phyloP scores from a whole-genome alignment of 2,329 filamentous ascomycete genomes.

The Fusarium chlamydosporum region DNA sequence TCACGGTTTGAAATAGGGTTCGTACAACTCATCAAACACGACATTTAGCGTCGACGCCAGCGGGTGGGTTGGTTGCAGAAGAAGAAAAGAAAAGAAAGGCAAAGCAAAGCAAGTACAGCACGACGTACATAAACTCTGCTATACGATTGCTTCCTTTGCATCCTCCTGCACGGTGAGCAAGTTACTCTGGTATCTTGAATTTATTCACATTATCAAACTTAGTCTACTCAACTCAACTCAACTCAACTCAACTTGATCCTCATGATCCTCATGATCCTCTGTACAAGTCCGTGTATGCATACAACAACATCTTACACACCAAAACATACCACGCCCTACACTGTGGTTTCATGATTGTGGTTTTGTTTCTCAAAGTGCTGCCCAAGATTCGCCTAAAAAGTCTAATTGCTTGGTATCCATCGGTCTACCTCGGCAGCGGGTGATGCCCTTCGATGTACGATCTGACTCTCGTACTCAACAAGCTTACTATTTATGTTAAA shows the following conservation, averaged over 20 bases:
- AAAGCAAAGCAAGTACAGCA: slow-evolving; percentile 7
- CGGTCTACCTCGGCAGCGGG: slow-evolving; percentile 8
- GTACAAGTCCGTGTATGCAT: neutral
- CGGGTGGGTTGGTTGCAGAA: slow-evolving; percentile 26
- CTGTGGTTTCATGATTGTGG: slow-evolving; percentile 9
- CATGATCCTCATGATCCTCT: too few species aligned
- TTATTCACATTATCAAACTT: neutral
- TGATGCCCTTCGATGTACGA: slow-evolving; percentile 11
- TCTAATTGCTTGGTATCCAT: slow-evolving; percentile 35
- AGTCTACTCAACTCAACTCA: too few species aligned
- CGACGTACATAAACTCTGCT: slow-evolving; percentile 36
- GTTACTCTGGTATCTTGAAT: neutral
- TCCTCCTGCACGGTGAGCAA: neutral
- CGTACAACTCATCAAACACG: slow-evolving; percentile 13
- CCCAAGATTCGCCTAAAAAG: slow-evolving; percentile 45
- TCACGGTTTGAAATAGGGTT: slow-evolving; percentile 28
- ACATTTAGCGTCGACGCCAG: slow-evolving; percentile 8
- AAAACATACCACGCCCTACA: neutral
- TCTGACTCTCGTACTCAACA: slow-evolving; percentile 18
- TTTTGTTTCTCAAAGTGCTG: slow-evolving; percentile 14
- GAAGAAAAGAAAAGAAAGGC: slow-evolving; percentile 7
- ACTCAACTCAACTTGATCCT: neutral
- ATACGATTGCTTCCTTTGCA: slow-evolving; percentile 6
- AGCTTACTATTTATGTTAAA: neutral
- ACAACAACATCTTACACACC: neutral